Percentiles rank a stretch among this genome's conserved stretches.
phyloP scores from a whole-genome alignment of 352 stramenopile genomes.

The Phytophthora pisi region DNA sequence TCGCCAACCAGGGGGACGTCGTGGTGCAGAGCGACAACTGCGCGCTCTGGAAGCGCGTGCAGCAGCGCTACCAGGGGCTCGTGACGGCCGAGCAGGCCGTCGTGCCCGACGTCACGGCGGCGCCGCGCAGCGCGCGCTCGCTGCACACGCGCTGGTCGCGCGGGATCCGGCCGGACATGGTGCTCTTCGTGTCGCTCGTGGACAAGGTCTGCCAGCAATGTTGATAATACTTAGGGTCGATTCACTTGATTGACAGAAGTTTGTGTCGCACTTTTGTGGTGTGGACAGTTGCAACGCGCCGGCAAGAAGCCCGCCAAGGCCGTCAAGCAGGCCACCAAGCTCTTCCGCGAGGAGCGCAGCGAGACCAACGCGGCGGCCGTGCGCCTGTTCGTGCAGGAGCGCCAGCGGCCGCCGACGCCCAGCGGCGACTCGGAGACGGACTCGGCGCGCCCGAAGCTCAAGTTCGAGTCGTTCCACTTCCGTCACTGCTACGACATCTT shows the following conservation, averaged over 20 bases:
- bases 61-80: slow-evolving; percentile 36
- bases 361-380: slow-evolving; percentile 30
- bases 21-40: slow-evolving; percentile 36
- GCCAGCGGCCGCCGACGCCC: slow-evolving; percentile 14
- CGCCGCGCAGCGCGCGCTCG: slow-evolving; percentile 29
- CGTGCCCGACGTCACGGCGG: slow-evolving; percentile 13
- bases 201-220: slow-evolving; percentile 16
- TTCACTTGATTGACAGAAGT: too few relatives aligned
- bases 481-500: slow-evolving; percentile 42
- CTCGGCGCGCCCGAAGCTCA: slow-evolving; percentile 24
- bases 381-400: slow-evolving; percentile 30
- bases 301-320: slow-evolving; percentile 27
- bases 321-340: slow-evolving; percentile 26
- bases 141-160: slow-evolving; percentile 38
- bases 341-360: slow-evolving; percentile 28
- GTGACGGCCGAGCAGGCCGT: slow-evolving; percentile 24
- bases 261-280: not conserved
- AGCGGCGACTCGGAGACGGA: slow-evolving; percentile 26
- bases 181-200: slow-evolving; percentile 34
- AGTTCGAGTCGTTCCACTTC: slow-evolving; percentile 44
- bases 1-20: slow-evolving; percentile 21
- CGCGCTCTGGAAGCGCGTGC: slow-evolving; percentile 38
- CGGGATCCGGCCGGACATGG: slow-evolving; percentile 35
- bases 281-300: slow-evolving; percentile 20
- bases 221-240: too few relatives aligned